Evolutionary conservation across 2,329 filamentous ascomycete species (phyloP).

Genomic region (Chaetoscypha palmicola): DNA sequence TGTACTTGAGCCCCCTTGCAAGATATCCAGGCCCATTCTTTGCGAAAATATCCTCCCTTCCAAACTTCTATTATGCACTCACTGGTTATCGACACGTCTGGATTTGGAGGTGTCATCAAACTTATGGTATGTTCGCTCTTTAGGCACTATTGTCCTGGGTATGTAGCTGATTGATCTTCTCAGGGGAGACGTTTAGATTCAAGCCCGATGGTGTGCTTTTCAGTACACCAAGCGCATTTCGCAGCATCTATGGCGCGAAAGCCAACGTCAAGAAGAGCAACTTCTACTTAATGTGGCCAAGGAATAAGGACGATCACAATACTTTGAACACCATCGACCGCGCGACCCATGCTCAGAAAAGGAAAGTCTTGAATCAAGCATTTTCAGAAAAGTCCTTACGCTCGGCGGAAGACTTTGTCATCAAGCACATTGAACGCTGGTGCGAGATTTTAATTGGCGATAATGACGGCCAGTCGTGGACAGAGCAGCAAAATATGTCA

Average conservation of each 20-base stretch:
- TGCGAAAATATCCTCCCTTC: slow-evolving; percentile 2
- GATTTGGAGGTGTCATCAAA: slow-evolving; percentile 7
- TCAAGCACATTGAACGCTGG: slow-evolving; percentile 8
- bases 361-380: slow-evolving; percentile 1
- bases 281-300: slow-evolving; percentile 3
- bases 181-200: slow-evolving; percentile 3
- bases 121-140: slow-evolving; percentile 3
- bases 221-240: neutral
- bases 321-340: slow-evolving; percentile 2
- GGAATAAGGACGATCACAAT: neutral
- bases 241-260: slow-evolving; percentile 4
- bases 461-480: neutral
- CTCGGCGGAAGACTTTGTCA: slow-evolving; percentile 1
- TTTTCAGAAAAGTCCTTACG: slow-evolving; percentile 7
- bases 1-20: slow-evolving; percentile 7
- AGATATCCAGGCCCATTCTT: slow-evolving; percentile 9
- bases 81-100: slow-evolving; percentile 8
- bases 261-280: slow-evolving; percentile 6
- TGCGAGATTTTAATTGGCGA: slow-evolving; percentile 2
- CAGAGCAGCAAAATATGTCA: slow-evolving; percentile 2
- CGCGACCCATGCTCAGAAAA: slow-evolving; percentile 1
- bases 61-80: slow-evolving; percentile 3
- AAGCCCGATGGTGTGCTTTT: slow-evolving; percentile 1
- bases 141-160: neutral
- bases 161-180: neutral